phyloP scores from a whole-genome alignment of 495 filamentous ascomycete species.

The Penicillium lagena region DNA sequence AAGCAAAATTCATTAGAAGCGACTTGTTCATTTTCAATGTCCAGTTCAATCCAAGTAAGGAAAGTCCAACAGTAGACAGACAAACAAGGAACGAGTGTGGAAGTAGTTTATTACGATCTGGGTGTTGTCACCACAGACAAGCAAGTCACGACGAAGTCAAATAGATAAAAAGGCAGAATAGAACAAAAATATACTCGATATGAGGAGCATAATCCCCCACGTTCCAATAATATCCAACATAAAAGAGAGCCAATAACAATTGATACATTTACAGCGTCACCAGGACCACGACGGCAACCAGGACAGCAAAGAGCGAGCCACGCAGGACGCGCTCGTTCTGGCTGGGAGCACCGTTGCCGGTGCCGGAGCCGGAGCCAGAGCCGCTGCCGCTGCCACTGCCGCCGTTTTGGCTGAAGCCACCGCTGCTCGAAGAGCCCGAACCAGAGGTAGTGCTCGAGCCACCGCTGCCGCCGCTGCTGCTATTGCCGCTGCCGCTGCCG shows the following conservation, averaged over 20 bases:
- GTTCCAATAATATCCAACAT: slow-evolving; percentile 3
- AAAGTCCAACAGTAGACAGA: too few species aligned
- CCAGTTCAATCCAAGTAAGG: too few species aligned
- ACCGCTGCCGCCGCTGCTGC: too few species aligned
- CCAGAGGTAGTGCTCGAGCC: too few species aligned
- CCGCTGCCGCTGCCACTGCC: slow-evolving; percentile 14
- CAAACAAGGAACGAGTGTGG: too few species aligned
- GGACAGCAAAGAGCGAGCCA: slow-evolving; percentile 50
- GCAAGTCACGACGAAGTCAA: too few species aligned
- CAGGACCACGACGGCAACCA: slow-evolving; percentile 49
- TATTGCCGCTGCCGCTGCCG: not conserved
- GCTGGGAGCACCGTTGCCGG: slow-evolving; percentile 10
- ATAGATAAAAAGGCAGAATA: not conserved
- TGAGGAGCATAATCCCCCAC: slow-evolving; percentile 2
- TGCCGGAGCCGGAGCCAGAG: slow-evolving; percentile 19
- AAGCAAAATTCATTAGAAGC: too few species aligned
- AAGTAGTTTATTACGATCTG: too few species aligned
- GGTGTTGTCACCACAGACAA: too few species aligned
- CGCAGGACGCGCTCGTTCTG: slow-evolving; percentile 36
- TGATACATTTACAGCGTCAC: slow-evolving; percentile 42
- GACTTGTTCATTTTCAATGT: too few species aligned
- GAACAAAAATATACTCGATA: slow-evolving; percentile 13
- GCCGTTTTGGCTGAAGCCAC: too few species aligned
- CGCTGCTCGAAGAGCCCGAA: too few species aligned
- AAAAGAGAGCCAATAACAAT: not conserved